These are phyloP conservation scores for Tetrahymena borealis DNA, from an alignment of 73 alveolate species.

Conservation along the genomic window DNA sequence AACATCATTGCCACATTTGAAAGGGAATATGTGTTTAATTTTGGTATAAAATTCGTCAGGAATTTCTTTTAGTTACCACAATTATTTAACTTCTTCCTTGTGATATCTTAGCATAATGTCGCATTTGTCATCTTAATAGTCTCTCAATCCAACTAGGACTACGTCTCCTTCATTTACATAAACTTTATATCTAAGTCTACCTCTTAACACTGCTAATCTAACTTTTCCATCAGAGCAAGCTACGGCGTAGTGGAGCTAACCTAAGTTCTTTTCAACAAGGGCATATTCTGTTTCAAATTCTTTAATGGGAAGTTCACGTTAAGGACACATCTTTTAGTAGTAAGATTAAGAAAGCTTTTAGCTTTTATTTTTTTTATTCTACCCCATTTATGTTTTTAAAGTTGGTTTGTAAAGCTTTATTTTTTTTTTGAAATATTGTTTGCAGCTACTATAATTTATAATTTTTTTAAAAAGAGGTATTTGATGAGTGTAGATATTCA, in stretches of 20 bases:
- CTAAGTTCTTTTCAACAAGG: background rate
- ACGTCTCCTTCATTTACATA: slow-evolving; percentile 96
- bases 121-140: slow-evolving; percentile 90
- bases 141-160: slow-evolving; percentile 87
- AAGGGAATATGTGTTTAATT: background rate
- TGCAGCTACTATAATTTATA: too few species aligned
- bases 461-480: too few species aligned
- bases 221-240: slow-evolving; percentile 70
- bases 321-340: background rate
- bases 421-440: too few species aligned
- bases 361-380: background rate
- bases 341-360: background rate
- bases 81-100: slow-evolving; percentile 88
- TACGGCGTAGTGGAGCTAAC: background rate
- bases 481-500: background rate
- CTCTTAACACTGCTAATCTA: slow-evolving; percentile 92
- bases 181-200: slow-evolving; percentile 88
- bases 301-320: background rate
- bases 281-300: background rate
- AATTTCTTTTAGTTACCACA: slow-evolving; percentile 85
- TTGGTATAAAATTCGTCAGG: slow-evolving; percentile 59
- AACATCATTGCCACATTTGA: background rate
- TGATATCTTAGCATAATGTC: slow-evolving; percentile 89
- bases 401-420: background rate
- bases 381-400: background rate